Base-by-base conservation (phyloP, 2,329 filamentous ascomycete genomes). In the Alternaria solani region DNA sequence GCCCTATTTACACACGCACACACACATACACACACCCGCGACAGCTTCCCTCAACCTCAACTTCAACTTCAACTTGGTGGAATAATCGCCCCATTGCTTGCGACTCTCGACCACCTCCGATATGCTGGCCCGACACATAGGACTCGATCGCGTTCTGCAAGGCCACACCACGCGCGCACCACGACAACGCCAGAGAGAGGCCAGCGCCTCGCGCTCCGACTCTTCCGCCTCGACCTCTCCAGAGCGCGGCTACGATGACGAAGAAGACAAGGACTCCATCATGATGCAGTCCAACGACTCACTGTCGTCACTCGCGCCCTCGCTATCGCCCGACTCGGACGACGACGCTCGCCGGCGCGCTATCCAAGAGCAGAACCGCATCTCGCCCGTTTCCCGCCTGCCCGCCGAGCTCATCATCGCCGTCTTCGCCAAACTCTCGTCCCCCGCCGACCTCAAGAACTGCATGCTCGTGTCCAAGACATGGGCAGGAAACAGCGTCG, bases 351-450 rank as follows among this genome's bases (percentile, higher is more conserved):
- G 78, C 61, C 77, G 67, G 57, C 76, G 79, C 11, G 80, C 81
- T 65, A 85, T 85, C 69, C 87, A 88, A 68, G 88, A 90, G 74
- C 83, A 88, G 68, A 85, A 86, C 72, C 91, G 90, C 72, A 81
- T 89, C 55, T 89, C 91, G n/a, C 93, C 94, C 48, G 89, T 97
- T 61, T 90, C 91, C 69, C 88, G 91, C 58, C 85, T 99, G 36
- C 95, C 95, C 39, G 94, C 94, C 78, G 95, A 99, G 83, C 91
- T 99, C 63, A 88, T 98, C 75, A 97, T 99, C 73, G 87, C 89
- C 79, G 90, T 98, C 73, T 97, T 99, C 80, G 85, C 91, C 36
- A 95, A 93, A 78, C 87, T 99, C 59, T 89, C 85, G 71, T 88
- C 86, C 12, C 86, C 93, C 2, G 82, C 84, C 44, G 94, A 99